A percentile compares a stretch with the other conserved stretches of the same genome.
Conservation (phyloP, 768 basidiomycete species). For the Tylopilus intermedius region DNA sequence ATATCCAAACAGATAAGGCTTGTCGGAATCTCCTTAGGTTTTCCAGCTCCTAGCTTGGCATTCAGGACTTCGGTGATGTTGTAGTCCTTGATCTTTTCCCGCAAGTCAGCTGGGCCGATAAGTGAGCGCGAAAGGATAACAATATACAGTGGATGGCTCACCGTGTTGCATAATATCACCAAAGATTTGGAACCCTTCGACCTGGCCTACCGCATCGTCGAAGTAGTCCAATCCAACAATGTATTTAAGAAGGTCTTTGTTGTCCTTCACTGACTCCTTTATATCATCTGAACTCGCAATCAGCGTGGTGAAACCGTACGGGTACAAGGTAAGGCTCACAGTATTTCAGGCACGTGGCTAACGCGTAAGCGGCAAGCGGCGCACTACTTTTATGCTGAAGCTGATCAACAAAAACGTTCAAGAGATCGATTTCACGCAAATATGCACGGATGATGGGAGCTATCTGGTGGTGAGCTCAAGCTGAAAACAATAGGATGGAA, state of each 20-base stretch:
- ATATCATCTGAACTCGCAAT: conserved; percentile 1
- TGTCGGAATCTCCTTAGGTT: too few species aligned
- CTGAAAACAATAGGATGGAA: neutral
- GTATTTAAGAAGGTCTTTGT: conserved; percentile 10
- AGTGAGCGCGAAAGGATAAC: too few species aligned
- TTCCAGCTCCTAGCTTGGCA: too few species aligned
- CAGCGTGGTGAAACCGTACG: neutral
- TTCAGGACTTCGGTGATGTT: too few species aligned
- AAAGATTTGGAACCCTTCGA: conserved; percentile 26
- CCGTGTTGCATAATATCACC: conserved; percentile 12
- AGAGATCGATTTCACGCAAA: conserved; percentile 4
- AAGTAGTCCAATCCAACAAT: conserved; percentile 23
- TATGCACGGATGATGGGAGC: neutral
- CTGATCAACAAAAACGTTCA: conserved; percentile 9
- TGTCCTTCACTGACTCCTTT: conserved; percentile 5
- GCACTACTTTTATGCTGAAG: conserved; percentile 8
- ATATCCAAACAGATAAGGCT: too few species aligned
- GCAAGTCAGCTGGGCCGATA: too few species aligned
- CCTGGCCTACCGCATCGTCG: conserved; percentile 20
- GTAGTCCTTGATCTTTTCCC: too few species aligned
- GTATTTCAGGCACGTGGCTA: neutral
- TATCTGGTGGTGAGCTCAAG: neutral
- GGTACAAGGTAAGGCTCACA: neutral
- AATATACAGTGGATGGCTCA: too few species aligned
- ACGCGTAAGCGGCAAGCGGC: conserved; percentile 18